Evolutionary conservation across 1,284 basidiomycete genomes (phyloP).

Genomic region (Ceratobasidium sp.): DNA sequence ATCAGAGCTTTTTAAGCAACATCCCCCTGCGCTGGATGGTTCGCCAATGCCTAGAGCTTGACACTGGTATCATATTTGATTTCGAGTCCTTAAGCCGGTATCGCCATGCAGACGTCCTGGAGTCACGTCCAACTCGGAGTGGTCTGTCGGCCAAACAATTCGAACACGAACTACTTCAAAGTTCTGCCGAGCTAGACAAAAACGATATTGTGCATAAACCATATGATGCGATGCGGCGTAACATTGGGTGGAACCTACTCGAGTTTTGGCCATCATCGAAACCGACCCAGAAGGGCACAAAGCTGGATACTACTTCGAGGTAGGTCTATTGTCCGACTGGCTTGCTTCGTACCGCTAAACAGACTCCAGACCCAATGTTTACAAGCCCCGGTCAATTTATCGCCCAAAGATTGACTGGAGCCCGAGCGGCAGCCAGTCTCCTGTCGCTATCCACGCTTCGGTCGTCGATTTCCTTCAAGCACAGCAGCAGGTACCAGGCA

Average conservation of each 20-base stretch:
- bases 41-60: neutral
- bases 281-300: neutral
- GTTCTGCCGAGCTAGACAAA: neutral
- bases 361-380: neutral
- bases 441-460: neutral
- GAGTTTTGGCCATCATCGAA: neutral
- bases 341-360: too few species aligned
- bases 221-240: neutral
- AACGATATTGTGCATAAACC: neutral
- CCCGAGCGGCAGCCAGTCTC: neutral
- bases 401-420: neutral
- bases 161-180: neutral
- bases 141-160: neutral
- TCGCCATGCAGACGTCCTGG: neutral
- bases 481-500: too few species aligned
- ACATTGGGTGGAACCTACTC: neutral
- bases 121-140: neutral
- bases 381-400: slow-evolving; percentile 2
- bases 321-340: neutral
- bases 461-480: slow-evolving; percentile 3
- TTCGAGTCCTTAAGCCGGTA: neutral
- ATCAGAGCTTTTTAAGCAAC: slow-evolving; percentile 30
- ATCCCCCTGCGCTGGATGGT: slow-evolving; percentile 43
- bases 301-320: neutral
- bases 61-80: slow-evolving; percentile 23